Conservation (phyloP, 129 eudicot species). For the Tagetes erecta region DNA sequence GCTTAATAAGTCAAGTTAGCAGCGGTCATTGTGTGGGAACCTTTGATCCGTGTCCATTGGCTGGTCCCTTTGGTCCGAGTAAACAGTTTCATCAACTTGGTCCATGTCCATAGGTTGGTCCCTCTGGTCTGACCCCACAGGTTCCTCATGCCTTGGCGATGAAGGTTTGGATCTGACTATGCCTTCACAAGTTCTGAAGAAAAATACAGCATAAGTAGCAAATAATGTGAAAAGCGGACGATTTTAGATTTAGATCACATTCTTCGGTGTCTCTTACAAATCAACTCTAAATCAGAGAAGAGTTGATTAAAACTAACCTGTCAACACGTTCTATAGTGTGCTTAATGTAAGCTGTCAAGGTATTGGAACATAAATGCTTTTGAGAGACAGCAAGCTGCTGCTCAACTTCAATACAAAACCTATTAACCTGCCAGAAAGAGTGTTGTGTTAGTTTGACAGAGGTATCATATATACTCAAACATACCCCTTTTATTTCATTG, state of each 20-base stretch:
- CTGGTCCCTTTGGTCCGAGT: conserved; percentile 5
- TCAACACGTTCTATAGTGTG: not conserved
- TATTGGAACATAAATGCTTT: not conserved
- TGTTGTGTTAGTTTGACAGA: not conserved
- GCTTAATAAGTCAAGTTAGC: too few species aligned
- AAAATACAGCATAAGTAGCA: not conserved
- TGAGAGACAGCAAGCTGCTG: not conserved
- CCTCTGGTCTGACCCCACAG: not conserved
- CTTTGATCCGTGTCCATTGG: not conserved
- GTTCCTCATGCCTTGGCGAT: not conserved
- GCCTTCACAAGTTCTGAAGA: not conserved
- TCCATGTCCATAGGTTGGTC: not conserved
- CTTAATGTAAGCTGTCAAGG: not conserved
- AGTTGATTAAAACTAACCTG: not conserved
- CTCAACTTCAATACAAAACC: not conserved
- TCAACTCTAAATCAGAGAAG: not conserved
- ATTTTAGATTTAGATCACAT: not conserved
- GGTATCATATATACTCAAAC: not conserved
- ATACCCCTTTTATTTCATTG: not conserved
- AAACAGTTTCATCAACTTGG: not conserved
- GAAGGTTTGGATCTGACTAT: not conserved
- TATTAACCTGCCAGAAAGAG: not conserved
- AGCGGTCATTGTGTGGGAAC: conserved; percentile 5
- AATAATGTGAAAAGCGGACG: not conserved
- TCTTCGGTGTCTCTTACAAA: not conserved